Conservation (phyloP, 2,329 filamentous ascomycete species). For the Tolypocladium album region DNA sequence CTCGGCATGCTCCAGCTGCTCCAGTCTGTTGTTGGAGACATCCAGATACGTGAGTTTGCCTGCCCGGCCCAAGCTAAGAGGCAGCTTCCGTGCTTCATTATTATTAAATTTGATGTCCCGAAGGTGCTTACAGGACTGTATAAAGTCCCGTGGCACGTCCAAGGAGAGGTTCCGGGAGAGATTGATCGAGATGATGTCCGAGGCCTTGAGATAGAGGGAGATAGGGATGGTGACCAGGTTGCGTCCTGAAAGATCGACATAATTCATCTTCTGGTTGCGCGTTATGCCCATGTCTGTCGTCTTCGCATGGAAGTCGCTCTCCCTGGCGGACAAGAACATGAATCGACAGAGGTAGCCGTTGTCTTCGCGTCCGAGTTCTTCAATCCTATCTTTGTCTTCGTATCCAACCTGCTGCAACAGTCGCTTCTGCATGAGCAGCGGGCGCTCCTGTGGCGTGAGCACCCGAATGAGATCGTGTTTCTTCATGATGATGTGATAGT, state of each 20-base stretch:
- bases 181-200: constrained; percentile 90
- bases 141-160: constrained; percentile 91
- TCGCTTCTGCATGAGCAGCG: constrained; percentile 82
- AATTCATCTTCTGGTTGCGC: constrained; percentile 82
- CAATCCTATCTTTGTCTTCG: constrained; percentile 72
- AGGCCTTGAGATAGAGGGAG: constrained; percentile 78
- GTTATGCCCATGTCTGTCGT: constrained; percentile 68
- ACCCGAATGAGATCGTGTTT: constrained; percentile 86
- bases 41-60: constrained; percentile 78
- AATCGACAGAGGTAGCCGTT: constrained; percentile 96
- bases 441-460: constrained; percentile 66
- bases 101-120: constrained; percentile 93
- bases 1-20: constrained; percentile 77
- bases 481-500: constrained; percentile 90
- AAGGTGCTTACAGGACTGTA: constrained; percentile 82
- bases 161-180: constrained; percentile 85
- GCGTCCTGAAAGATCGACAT: constrained; percentile 81
- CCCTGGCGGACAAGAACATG: constrained; percentile 82
- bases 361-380: constrained; percentile 91
- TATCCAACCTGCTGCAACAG: constrained; percentile 89
- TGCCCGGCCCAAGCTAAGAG: constrained; percentile 73
- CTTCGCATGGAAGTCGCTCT: constrained; percentile 64
- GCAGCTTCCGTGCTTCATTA: constrained; percentile 82
- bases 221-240: constrained; percentile 95
- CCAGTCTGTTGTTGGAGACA: constrained; percentile 86